Evolutionary conservation across 2,329 filamentous ascomycete species (phyloP), one percentile per base, ranked within the genome.

Genomic region (Cladosporium sphaerospermum): DNA sequence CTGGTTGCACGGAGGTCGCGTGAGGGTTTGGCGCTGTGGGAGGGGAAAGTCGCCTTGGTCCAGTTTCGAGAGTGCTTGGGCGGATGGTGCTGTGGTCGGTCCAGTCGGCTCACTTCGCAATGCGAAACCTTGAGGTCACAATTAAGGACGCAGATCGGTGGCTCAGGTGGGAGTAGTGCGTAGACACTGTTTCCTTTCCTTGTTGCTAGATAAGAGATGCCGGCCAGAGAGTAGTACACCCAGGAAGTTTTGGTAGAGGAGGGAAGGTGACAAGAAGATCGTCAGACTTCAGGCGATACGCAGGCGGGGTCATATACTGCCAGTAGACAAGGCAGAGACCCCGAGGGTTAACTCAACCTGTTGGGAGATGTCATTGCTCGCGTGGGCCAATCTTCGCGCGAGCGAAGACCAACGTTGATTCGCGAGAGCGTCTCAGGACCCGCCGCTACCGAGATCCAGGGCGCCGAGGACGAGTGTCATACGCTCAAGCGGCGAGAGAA

Each of bases 1-100:
- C 23, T 28, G 23, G 23, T 28, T 28, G 23, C 23, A 28, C 23
- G 23, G 23, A 28, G 23, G 23, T 50, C 31, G 48, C 48, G 39
- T 51, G 48, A 51, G 48, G 48, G 33, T 13, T 44, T 51, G 48
- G 48, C 40, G 48, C 48, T 28, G 41, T 51, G 48, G 48, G 48
- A 44, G 28, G 10, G 18, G 31, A 23, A 9, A 31, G 16, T 44
- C 23, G 23, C 32, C 33, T 31, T 13, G 39, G 39, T 50, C 47
- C 37, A 50, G 47, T 16, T 28, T 28, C 23, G 8, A 31, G 33
- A 42, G 39, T 40, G 36, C 36, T 39, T 39, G 36, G 11, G 48
- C 40, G 32, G 28, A 37, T 31, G 47, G 36, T 33, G 32, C 32
- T 16, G 14, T 18, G 32, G 32, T 18, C 10, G 23, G 42, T 11